These are phyloP conservation scores for Peribolospora kevripleyi DNA, from an alignment of 768 basidiomycete species.

Conservation along the genomic window DNA sequence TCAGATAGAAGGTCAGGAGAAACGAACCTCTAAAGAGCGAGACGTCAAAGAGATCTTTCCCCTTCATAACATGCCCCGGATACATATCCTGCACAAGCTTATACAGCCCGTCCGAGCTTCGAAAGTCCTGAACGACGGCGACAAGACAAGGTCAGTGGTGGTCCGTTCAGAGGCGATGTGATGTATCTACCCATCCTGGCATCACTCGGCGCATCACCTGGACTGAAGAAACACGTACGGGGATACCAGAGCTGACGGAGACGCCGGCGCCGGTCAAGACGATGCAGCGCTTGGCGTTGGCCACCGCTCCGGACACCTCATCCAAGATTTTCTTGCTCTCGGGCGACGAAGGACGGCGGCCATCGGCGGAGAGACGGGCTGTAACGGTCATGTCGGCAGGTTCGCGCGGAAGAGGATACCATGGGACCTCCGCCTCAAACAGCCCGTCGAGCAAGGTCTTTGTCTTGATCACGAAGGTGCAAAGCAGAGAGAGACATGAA, in stretches of 20 bases:
- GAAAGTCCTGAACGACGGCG: constrained; percentile 51
- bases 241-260: constrained; percentile 87
- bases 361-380: too few relatives aligned
- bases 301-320: constrained; percentile 49
- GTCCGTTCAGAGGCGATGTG: too few relatives aligned
- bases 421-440: too few relatives aligned
- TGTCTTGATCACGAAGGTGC: too few relatives aligned
- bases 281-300: constrained; percentile 63
- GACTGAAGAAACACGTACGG: constrained; percentile 31
- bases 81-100: constrained; percentile 66
- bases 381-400: too few relatives aligned
- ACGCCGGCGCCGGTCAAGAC: constrained; percentile 89
- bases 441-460: too few relatives aligned
- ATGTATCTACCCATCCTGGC: too few relatives aligned
- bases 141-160: neutral
- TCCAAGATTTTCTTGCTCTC: neutral
- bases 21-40: constrained; percentile 33
- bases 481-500: too few relatives aligned
- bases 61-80: constrained; percentile 65
- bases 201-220: too few relatives aligned
- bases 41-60: constrained; percentile 82
- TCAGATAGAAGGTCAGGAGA: too few relatives aligned
- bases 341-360: too few relatives aligned
- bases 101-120: constrained; percentile 79
- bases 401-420: too few relatives aligned